Evolutionary conservation across 2,329 filamentous ascomycete species (phyloP), one percentile per base, ranked within the genome.

Genomic region (Corinectria fuckeliana): DNA sequence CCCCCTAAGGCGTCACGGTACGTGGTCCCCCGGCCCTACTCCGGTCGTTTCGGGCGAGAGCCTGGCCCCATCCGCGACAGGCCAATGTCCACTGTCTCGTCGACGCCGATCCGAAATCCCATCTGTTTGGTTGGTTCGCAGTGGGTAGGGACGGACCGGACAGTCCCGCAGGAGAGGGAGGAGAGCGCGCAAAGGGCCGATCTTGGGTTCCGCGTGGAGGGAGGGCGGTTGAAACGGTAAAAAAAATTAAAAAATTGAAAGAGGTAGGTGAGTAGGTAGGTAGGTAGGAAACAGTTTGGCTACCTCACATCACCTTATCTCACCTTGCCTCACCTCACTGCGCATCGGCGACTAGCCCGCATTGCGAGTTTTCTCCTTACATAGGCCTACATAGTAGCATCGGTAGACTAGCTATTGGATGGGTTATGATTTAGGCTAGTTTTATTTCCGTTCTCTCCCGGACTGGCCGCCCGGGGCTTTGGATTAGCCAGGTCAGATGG

Each of bases 31-130:
- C 70, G 70, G 70, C 70, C 64, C 65, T 72, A 70, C 69, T 70
- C 56, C 69, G 69, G 69, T 63, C 64, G 60, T 62, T 71, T 62
- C 69, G 48, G 58, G 44, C 47, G 41, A 54, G 48, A 56, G 53
- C 55, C 60, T 64, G 59, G 63, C 50, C 51, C 57, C 61, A 58
- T 66, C 55, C 60, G 58, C 51, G 56, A 68, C 67, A 68, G 56
- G 62, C 55, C 60, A 65, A 61, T 61, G 44, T 62, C 58, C 67
- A 67, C 56, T 70, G 68, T 72, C 69, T 74, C 69, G 67, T 66
- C 62, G 61, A 67, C 64, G 69, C 65, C 69, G 72, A 70, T 73
- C 71, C 62, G 47, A 58, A 63, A 58, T 61, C 56, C 58, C 39
- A 44, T 28, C 39, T 13, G 34, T 59, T 52, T 65, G 63, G 61